These are phyloP conservation scores for Fusarium setosum DNA, from an alignment of 2,329 filamentous ascomycete genomes.

Conservation along the genomic window DNA sequence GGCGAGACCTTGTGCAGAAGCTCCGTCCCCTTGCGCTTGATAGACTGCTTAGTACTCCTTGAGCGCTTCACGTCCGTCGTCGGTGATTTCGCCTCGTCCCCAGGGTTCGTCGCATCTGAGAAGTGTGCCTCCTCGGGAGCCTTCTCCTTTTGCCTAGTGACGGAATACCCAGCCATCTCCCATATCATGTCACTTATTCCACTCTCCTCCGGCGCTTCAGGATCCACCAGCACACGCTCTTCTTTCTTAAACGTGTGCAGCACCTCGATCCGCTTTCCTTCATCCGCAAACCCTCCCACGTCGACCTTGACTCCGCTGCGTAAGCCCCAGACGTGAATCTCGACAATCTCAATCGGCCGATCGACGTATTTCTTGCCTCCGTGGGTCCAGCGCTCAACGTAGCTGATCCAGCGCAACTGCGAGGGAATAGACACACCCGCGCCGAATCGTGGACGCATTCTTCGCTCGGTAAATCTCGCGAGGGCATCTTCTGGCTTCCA, in stretches of 20 bases:
- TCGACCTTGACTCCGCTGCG: conserved; percentile 88
- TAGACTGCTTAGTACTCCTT: conserved; percentile 29
- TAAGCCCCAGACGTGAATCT: conserved; percentile 91
- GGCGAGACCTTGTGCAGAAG: conserved; percentile 48
- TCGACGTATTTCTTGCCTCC: conserved; percentile 84
- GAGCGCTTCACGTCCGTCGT: conserved; percentile 16
- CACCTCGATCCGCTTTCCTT: conserved; percentile 85
- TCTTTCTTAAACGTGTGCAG: conserved; percentile 82
- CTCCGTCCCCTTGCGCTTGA: conserved; percentile 47
- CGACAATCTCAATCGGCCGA: conserved; percentile 83
- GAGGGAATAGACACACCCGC: conserved; percentile 92
- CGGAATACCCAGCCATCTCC: conserved; percentile 60
- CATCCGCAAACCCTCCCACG: conserved; percentile 87
- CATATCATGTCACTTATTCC: conserved; percentile 64
- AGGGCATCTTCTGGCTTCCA: conserved; percentile 66
- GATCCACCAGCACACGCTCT: conserved; percentile 78
- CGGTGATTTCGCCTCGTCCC: conserved; percentile 1
- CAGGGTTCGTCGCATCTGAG: conserved; percentile 44
- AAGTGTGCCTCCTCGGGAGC: conserved; percentile 51
- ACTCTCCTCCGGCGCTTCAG: conserved; percentile 60
- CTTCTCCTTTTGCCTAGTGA: conserved; percentile 46
- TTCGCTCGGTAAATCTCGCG: conserved; percentile 75
- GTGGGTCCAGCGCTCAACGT: conserved; percentile 87
- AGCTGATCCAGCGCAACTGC: conserved; percentile 87
- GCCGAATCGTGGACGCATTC: conserved; percentile 92